A percentile compares a stretch with the other conserved stretches of the same genome.
phyloP scores from a whole-genome alignment of 169 alveolate genomes.

The Condylostoma magnum region DNA sequence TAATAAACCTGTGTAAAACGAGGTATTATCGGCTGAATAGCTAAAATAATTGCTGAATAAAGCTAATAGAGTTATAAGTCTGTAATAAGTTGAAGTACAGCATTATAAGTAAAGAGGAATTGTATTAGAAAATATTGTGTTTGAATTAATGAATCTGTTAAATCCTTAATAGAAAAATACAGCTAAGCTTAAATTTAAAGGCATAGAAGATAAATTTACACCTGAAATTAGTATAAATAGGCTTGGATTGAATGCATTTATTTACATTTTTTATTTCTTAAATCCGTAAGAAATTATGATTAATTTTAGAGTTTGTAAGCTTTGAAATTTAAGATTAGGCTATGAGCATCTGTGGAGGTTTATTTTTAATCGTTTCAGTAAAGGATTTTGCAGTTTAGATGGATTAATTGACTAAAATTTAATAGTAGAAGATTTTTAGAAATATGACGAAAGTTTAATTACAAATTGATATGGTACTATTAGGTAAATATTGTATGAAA shows the following conservation, averaged over 20 bases:
- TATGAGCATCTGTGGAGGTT: constrained; percentile 15
- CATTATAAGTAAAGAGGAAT: not conserved
- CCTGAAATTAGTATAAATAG: not conserved
- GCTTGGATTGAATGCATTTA: constrained; percentile 7
- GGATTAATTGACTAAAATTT: too few relatives aligned
- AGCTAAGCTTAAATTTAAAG: not conserved
- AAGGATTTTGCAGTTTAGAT: too few relatives aligned
- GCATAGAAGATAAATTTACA: not conserved
- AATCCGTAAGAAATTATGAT: not conserved
- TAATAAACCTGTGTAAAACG: constrained; percentile 65
- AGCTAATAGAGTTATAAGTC: constrained; percentile 31
- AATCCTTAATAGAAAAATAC: not conserved
- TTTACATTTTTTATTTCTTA: not conserved
- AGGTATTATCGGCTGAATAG: constrained; percentile 56
- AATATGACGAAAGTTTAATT: too few relatives aligned
- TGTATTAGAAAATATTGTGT: constrained; percentile 7
- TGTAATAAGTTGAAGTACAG: constrained; percentile 1
- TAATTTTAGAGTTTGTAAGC: not conserved
- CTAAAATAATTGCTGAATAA: constrained; percentile 36
- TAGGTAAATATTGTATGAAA: too few relatives aligned
- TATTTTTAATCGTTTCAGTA: too few relatives aligned
- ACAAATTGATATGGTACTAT: too few relatives aligned
- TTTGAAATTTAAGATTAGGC: not conserved
- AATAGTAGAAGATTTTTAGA: too few relatives aligned
- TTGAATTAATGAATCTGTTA: not conserved